phyloP scores from a whole-genome alignment of 176 grass and related monocot species.

The Triticum urartu region DNA sequence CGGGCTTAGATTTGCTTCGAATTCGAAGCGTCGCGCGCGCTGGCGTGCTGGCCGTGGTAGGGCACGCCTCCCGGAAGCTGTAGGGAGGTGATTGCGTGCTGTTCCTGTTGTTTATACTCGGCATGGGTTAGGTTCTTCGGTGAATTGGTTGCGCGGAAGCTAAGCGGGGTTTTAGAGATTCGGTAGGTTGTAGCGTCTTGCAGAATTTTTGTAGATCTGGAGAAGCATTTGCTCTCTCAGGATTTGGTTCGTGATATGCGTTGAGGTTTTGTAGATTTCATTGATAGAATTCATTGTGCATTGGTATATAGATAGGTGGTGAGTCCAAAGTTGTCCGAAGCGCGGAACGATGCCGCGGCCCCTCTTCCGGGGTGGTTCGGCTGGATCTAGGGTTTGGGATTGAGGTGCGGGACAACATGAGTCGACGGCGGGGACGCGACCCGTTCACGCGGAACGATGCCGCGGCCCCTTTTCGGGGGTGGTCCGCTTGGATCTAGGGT shows the following conservation, averaged over 20 bases:
- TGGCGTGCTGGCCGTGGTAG: background rate
- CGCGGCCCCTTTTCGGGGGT: too few species aligned
- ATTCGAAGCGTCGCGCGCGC: background rate
- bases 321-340: too few species aligned
- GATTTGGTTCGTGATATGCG: background rate
- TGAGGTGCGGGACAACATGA: too few species aligned
- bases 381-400: too few species aligned
- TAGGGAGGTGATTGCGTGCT: background rate
- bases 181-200: background rate
- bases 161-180: background rate
- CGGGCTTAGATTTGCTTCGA: slow-evolving; percentile 12
- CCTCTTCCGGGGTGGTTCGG: too few species aligned
- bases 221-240: background rate
- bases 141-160: background rate
- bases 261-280: background rate
- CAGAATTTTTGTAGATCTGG: slow-evolving; percentile 17
- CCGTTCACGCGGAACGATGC: too few species aligned
- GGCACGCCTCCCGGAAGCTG: background rate
- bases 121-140: background rate
- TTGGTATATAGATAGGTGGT: background rate
- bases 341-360: too few species aligned
- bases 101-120: background rate
- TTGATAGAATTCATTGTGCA: background rate
- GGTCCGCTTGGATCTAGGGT: too few species aligned
- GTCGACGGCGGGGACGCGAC: too few species aligned